Evolutionary conservation across 2,329 filamentous ascomycete species (phyloP), one percentile per base, ranked within the genome.

Genomic region (Pseudomassariella vexata): DNA sequence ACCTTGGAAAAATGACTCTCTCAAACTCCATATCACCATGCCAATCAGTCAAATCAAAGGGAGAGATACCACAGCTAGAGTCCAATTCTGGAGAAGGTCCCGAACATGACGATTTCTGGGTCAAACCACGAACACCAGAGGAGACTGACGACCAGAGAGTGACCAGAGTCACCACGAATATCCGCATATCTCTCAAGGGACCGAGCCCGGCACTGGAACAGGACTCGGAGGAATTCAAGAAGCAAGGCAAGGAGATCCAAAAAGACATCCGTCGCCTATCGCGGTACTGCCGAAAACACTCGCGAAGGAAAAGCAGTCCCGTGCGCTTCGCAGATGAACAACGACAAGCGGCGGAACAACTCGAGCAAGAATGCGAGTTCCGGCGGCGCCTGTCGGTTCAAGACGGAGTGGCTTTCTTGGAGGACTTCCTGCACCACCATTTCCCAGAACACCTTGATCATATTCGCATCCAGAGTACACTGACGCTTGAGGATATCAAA

Each of bases 401-500:
- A 18, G 36, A 41, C 18, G 44, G 36, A 5, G 24, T 26, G 10
- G 38, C 37, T 3, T 46, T 43, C 33, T 37, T 46, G 12, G 11
- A 14, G 8, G 27, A 43, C 34, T 46, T 46, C 25, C 18, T 45
- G 11, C 23, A 24, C 18, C 20, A 27, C 12, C 40, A 46, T 20
- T 46, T 43, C 32, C 25, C 30, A 10, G 22, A 32, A 8, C 33
- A 43, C 27, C 9, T 38, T 9, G 35, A 43, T 22, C 28, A 34
- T 6, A 39, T 46, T 24, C 32, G 29, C 11, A 32, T 46, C 16
- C 30, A 15, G 12, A 22, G 28, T 31, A 26, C 19, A 18, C 15
- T 30, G 15, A 46, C 40, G 6, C 32, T 46, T 18, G 44, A 40
- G n/a, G 36, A 46, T 32, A 41, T 46, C 32, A 38, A 39, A 30